A percentile compares a stretch with the other conserved stretches of the same genome.
These are phyloP conservation scores for Leishmania lainsoni DNA, from an alignment of 208 protist genomes.

Conservation along the genomic window DNA sequence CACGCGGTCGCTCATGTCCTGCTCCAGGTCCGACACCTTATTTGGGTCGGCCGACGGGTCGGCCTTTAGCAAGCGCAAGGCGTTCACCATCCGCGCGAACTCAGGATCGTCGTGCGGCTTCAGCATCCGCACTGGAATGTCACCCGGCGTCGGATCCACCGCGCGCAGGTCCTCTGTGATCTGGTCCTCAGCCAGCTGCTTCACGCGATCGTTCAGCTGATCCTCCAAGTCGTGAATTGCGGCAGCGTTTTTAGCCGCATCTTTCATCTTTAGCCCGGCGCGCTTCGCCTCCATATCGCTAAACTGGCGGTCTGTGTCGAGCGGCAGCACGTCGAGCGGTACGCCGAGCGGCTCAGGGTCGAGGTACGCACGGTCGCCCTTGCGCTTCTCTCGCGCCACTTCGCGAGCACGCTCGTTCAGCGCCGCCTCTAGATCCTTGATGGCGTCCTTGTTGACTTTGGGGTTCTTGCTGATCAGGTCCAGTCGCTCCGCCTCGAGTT, in stretches of 20 bases:
- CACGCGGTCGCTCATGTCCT: conserved; percentile 72
- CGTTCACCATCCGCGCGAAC: conserved; percentile 60
- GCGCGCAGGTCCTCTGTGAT: conserved; percentile 64
- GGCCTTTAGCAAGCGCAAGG: conserved; percentile 52
- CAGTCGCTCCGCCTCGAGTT: conserved; percentile 63
- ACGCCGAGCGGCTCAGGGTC: conserved; percentile 71
- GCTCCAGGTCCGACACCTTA: conserved; percentile 63
- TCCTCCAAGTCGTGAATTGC: conserved; percentile 69
- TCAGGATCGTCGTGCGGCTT: conserved; percentile 66
- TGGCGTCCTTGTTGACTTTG: conserved; percentile 46
- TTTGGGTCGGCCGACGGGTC: conserved; percentile 52
- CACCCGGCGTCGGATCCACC: conserved; percentile 43
- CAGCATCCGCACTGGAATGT: conserved; percentile 66
- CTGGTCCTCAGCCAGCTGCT: conserved; percentile 63
- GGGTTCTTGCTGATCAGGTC: conserved; percentile 59
- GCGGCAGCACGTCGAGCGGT: conserved; percentile 52
- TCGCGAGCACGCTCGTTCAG: conserved; percentile 69
- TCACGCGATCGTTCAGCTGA: conserved; percentile 70
- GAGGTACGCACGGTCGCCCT: conserved; percentile 68
- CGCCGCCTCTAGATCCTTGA: conserved; percentile 55
- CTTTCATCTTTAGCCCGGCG: conserved; percentile 58
- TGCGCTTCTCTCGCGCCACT: conserved; percentile 44
- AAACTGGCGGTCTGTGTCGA: conserved; percentile 72
- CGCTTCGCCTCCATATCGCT: conserved; percentile 60
- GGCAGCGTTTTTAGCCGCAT: conserved; percentile 50